A percentile compares a stretch with the other conserved stretches of the same genome.
phyloP scores from a whole-genome alignment of 1,139 yeast species.

The Kodamaea anthophila region DNA sequence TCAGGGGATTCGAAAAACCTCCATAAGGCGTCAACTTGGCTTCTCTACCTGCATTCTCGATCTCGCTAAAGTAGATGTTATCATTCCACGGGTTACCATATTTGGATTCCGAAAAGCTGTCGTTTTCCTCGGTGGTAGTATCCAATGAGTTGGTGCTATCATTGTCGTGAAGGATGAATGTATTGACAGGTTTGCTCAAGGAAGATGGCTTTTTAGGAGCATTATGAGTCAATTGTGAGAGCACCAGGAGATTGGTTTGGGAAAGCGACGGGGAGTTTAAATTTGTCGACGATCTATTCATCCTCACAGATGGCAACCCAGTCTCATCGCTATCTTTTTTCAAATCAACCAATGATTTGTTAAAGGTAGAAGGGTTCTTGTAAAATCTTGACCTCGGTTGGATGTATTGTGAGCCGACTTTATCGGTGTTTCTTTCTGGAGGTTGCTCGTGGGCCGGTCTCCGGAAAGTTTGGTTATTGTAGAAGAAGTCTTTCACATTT shows the following conservation, averaged over 20 bases:
- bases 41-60: slow-evolving; percentile 25
- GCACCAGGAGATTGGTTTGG: slow-evolving; percentile 12
- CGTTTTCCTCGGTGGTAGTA: slow-evolving; percentile 23
- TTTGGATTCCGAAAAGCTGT: slow-evolving; percentile 1
- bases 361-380: slow-evolving; percentile 14
- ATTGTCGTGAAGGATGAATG: slow-evolving; percentile 23
- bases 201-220: slow-evolving; percentile 15
- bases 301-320: slow-evolving; percentile 37
- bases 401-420: slow-evolving; percentile 31
- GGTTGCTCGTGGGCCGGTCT: slow-evolving; percentile 11
- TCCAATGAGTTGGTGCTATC: slow-evolving; percentile 28
- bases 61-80: slow-evolving; percentile 20
- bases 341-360: slow-evolving; percentile 36
- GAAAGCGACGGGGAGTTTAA: slow-evolving; percentile 1
- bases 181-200: slow-evolving; percentile 14
- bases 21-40: slow-evolving; percentile 62
- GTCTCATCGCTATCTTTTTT: slow-evolving; percentile 24
- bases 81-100: slow-evolving; percentile 8
- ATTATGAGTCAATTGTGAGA: slow-evolving; percentile 4
- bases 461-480: slow-evolving; percentile 13
- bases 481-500: slow-evolving; percentile 22
- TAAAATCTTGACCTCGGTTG: slow-evolving; percentile 40
- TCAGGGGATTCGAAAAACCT: slow-evolving; percentile 58
- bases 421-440: slow-evolving; percentile 16
- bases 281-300: slow-evolving; percentile 28